Evolutionary conservation across 768 basidiomycete species (phyloP).

Genomic region (Suillus variegatus): DNA sequence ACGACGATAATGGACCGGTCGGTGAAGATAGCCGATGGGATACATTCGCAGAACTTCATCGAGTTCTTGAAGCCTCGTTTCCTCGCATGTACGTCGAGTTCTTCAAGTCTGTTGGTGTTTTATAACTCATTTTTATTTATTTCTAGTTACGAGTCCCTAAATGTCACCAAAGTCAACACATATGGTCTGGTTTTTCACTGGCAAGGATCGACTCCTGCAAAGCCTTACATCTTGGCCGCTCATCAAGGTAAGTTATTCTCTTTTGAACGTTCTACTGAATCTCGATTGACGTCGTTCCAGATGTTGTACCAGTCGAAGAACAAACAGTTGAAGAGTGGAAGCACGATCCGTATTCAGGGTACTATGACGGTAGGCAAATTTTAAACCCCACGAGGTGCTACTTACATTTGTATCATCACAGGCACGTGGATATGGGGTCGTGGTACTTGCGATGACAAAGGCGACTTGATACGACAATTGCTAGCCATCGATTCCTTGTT

Average conservation of each 20-base stretch:
- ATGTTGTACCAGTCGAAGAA: conserved; percentile 64
- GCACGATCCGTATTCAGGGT: conserved; percentile 60
- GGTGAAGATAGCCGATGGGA: conserved; percentile 42
- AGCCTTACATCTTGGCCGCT: conserved; percentile 55
- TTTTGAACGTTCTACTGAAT: not conserved
- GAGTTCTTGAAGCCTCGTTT: conserved; percentile 41
- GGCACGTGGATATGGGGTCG: conserved; percentile 76
- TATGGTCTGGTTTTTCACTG: conserved; percentile 60
- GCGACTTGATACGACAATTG: conserved; percentile 56
- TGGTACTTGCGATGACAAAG: conserved; percentile 75
- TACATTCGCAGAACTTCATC: conserved; percentile 15
- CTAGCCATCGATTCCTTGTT: conserved; percentile 49
- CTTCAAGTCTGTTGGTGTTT: not conserved
- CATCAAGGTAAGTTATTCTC: conserved; percentile 40
- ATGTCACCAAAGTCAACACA: conserved; percentile 56
- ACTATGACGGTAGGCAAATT: conserved; percentile 45
- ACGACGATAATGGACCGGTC: conserved; percentile 44
- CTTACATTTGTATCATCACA: conserved; percentile 9
- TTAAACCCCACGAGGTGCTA: not conserved
- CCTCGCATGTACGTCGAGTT: conserved; percentile 50
- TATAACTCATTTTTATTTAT: not conserved
- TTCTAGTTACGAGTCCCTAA: conserved; percentile 45
- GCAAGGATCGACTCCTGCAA: conserved; percentile 49
- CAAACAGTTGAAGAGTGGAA: conserved; percentile 55
- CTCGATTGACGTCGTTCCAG: conserved; percentile 30